A percentile compares a stretch with the other conserved stretches of the same genome.
Evolutionary conservation across 192 early-diverging fungal genomes (phyloP).

Genomic region (Lobosporangium transversale): DNA sequence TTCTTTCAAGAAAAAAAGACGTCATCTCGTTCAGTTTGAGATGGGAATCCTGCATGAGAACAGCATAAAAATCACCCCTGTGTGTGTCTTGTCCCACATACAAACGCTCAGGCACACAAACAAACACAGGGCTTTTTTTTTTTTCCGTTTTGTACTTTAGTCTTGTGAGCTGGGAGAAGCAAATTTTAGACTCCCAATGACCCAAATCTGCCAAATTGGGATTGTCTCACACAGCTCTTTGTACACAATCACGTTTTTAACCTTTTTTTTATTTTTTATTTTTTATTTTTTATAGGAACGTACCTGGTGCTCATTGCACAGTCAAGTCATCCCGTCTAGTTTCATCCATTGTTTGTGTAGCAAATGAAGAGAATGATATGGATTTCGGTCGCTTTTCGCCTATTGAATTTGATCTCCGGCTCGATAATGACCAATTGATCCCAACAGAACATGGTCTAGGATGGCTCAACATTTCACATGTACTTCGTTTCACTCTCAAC

Average conservation of each 20-base stretch:
- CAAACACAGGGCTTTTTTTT: not conserved
- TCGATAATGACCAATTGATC: constrained; percentile 48
- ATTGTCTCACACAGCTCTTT: not conserved
- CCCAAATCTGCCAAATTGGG: constrained; percentile 19
- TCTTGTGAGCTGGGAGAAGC: not conserved
- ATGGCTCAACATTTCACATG: constrained; percentile 43
- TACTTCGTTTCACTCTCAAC: constrained; percentile 33
- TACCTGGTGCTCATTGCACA: constrained; percentile 20
- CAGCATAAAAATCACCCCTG: no score
- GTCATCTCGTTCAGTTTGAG: no score
- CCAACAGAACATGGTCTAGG: constrained; percentile 42
- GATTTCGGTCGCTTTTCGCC: constrained; percentile 40
- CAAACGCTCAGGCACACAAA: not conserved
- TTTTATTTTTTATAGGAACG: constrained; percentile 10
- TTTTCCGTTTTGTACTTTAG: not conserved
- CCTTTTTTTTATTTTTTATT: not conserved
- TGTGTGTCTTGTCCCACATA: not conserved
- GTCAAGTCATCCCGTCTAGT: constrained; percentile 30
- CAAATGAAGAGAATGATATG: constrained; percentile 30
- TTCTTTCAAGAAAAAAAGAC: no score
- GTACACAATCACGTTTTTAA: not conserved
- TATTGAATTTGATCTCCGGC: constrained; percentile 37
- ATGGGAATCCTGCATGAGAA: no score
- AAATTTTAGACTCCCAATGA: constrained; percentile 23
- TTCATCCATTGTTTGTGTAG: constrained; percentile 9